Evolutionary conservation across 1,139 yeast genomes (phyloP).

Genomic region (Saccharomyces hybrid): DNA sequence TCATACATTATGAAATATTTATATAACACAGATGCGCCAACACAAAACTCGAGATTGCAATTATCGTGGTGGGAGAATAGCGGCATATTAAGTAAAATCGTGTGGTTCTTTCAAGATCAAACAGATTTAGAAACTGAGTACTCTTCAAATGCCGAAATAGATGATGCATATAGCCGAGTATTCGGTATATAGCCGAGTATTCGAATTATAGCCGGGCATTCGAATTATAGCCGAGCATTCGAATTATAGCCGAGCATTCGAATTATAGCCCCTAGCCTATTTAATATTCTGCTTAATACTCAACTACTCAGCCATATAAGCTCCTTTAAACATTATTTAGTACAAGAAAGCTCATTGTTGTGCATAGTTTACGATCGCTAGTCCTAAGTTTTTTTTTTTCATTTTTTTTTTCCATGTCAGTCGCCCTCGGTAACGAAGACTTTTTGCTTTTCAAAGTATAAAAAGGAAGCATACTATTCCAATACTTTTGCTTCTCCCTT

Average conservation of each 20-base stretch:
- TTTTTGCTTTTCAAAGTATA: slow-evolving; percentile 2
- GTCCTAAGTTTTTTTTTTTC: neutral
- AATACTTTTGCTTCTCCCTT: too few relatives aligned
- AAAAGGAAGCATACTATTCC: neutral
- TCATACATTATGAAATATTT: neutral
- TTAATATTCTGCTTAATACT: neutral
- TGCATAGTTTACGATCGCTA: neutral
- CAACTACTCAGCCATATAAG: neutral
- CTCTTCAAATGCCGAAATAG: neutral
- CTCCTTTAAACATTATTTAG: neutral
- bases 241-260: neutral
- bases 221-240: too few relatives aligned
- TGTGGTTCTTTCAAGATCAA: slow-evolving; percentile 6
- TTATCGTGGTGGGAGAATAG: slow-evolving; percentile 8
- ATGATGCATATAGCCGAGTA: slow-evolving; percentile 10
- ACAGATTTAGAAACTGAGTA: neutral
- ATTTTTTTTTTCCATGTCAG: neutral
- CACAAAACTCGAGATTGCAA: neutral
- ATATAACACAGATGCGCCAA: neutral
- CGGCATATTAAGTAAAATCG: slow-evolving; percentile 5
- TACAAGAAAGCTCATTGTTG: neutral
- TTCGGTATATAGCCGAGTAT: slow-evolving; percentile 6
- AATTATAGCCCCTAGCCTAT: neutral
- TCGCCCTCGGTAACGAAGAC: neutral
- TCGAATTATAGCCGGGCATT: too few relatives aligned